phyloP scores from a whole-genome alignment of 768 basidiomycete genomes.

The Lactarius hatsudake region DNA sequence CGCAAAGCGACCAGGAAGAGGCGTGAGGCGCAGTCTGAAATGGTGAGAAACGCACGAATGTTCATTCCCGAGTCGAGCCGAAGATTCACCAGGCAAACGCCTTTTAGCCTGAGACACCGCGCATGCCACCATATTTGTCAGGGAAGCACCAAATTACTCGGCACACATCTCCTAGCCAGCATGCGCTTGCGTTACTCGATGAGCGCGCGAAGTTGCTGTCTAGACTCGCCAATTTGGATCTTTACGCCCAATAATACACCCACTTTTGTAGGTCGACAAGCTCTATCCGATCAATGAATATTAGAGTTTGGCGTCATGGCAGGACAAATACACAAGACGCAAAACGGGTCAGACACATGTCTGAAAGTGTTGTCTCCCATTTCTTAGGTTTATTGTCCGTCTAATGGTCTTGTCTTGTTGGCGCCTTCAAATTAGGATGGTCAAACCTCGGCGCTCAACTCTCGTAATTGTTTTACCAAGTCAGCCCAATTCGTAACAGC shows the following conservation, averaged over 20 bases:
- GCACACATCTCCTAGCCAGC: constrained; percentile 41
- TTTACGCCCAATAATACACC: constrained; percentile 3
- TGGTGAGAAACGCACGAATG: constrained; percentile 4
- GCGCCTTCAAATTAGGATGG: background rate
- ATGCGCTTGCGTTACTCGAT: constrained; percentile 51
- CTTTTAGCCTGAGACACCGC: constrained; percentile 2
- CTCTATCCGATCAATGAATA: background rate
- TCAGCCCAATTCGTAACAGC: background rate
- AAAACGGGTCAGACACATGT: constrained; percentile 3
- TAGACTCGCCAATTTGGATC: constrained; percentile 49
- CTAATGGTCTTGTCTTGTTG: background rate
- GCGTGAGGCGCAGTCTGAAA: constrained; percentile 9
- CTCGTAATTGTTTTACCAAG: constrained; percentile 14
- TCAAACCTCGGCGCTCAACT: background rate
- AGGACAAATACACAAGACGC: background rate
- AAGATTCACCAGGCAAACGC: background rate
- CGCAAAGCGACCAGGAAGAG: constrained; percentile 11
- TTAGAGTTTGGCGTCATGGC: constrained; percentile 4
- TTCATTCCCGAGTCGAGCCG: background rate
- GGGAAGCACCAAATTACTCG: constrained; percentile 31
- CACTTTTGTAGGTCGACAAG: background rate
- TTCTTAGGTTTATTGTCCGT: constrained; percentile 13
- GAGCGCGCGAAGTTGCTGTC: constrained; percentile 56
- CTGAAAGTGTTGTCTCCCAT: constrained; percentile 8
- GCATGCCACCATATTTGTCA: constrained; percentile 6